Percentiles rank a stretch among this genome's conserved stretches.
Conservation (phyloP, 2,329 filamentous ascomycete genomes). For the Hirsutella rhossiliensis region DNA sequence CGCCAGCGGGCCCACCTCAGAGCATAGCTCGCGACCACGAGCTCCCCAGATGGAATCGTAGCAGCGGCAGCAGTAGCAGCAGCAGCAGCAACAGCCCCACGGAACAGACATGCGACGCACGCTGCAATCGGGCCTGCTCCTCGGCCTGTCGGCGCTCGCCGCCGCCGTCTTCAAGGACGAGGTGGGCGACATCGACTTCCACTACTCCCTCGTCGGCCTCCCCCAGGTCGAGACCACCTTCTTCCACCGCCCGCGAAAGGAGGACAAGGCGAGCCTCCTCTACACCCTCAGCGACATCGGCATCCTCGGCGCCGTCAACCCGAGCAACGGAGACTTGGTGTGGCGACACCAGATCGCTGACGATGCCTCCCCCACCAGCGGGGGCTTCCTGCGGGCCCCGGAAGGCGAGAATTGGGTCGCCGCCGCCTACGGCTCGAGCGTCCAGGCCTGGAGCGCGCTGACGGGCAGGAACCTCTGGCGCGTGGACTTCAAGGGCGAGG, state of each 20-base stretch:
- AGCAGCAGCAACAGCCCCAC: too few species aligned
- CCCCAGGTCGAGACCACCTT: constrained; percentile 78
- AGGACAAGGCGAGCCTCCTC: constrained; percentile 76
- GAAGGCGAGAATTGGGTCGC: constrained; percentile 69
- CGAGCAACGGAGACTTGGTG: constrained; percentile 68
- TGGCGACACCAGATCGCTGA: constrained; percentile 72
- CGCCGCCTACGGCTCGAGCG: constrained; percentile 55
- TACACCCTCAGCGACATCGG: constrained; percentile 83
- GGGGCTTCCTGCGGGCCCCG: constrained; percentile 55
- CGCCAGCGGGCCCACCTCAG: too few species aligned
- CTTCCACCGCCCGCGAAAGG: constrained; percentile 77
- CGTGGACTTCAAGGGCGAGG: constrained; percentile 41
- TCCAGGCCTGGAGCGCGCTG: constrained; percentile 73
- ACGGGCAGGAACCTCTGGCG: constrained; percentile 74
- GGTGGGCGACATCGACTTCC: constrained; percentile 84
- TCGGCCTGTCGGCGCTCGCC: constrained; percentile 29
- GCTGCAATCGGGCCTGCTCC: constrained; percentile 22
- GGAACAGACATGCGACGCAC: constrained; percentile 21
- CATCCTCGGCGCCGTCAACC: constrained; percentile 79
- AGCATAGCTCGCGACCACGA: too few species aligned
- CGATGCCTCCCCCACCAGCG: constrained; percentile 28
- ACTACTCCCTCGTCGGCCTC: constrained; percentile 76
- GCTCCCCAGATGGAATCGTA: too few species aligned
- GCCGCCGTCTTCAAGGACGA: constrained; percentile 77
- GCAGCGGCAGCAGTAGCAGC: too few species aligned